Conservation (phyloP, 139 green algal genomes). For the Coelastrella sp. region DNA sequence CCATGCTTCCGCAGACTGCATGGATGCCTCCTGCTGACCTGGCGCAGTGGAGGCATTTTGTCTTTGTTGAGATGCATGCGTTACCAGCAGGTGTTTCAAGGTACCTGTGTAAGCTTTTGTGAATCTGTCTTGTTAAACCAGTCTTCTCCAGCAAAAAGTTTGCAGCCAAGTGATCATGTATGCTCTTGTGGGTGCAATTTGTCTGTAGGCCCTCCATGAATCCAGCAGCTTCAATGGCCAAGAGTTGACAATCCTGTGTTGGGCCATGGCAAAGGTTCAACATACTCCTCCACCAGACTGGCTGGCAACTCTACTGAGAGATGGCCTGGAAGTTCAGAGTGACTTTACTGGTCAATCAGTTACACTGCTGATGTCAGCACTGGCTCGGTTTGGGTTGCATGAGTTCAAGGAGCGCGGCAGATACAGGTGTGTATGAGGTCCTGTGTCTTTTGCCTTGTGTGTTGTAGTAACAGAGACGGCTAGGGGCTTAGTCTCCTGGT, state of each 20-base stretch:
- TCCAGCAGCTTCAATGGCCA: conserved; percentile 47
- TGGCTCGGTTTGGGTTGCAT: conserved; percentile 6
- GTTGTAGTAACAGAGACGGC: too few relatives aligned
- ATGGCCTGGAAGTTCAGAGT: conserved; percentile 1
- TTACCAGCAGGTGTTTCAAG: too few relatives aligned
- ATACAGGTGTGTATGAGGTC: conserved; percentile 19
- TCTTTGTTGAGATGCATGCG: too few relatives aligned
- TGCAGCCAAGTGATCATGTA: neutral
- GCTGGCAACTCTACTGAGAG: conserved; percentile 16
- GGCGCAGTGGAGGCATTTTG: too few relatives aligned
- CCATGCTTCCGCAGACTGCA: neutral
- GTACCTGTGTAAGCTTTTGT: too few relatives aligned
- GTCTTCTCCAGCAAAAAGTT: too few relatives aligned
- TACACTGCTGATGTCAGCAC: conserved; percentile 39
- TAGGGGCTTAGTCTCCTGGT: neutral
- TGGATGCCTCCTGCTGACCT: too few relatives aligned
- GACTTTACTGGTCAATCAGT: neutral
- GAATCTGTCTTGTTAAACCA: too few relatives aligned
- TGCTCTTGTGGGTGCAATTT: neutral
- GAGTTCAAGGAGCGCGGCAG: neutral
- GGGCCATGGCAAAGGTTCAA: conserved; percentile 44
- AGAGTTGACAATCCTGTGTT: conserved; percentile 35
- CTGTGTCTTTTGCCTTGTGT: neutral
- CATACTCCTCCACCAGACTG: conserved; percentile 44
- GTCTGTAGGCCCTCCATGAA: conserved; percentile 42